Evolutionary conservation across 768 basidiomycete genomes (phyloP).

Genomic region (Tricholoma saponaceum): DNA sequence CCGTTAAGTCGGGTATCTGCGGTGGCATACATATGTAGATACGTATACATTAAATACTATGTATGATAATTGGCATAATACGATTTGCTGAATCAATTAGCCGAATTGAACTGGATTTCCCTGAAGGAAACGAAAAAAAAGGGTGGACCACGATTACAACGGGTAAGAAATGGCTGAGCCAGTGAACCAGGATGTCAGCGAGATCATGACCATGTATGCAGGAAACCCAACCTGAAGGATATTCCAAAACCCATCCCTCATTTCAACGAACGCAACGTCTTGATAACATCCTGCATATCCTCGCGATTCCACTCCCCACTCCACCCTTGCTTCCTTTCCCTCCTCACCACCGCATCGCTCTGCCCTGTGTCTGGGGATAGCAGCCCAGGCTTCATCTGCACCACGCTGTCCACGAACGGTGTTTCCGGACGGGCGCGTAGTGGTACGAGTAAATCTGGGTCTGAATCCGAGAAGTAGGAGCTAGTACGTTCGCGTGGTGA

Average conservation of each 20-base stretch:
- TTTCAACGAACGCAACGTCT: slow-evolving; percentile 16
- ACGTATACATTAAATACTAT: neutral
- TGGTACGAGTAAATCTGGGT: slow-evolving; percentile 1
- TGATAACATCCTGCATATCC: slow-evolving; percentile 22
- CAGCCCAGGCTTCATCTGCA: neutral
- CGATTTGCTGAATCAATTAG: neutral
- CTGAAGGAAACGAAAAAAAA: neutral
- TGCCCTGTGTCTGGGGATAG: neutral
- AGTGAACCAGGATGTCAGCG: neutral
- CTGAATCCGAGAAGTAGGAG: neutral
- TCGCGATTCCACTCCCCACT: slow-evolving; percentile 31
- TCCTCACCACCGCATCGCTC: slow-evolving; percentile 8
- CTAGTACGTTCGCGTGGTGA: neutral
- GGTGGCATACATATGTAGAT: neutral
- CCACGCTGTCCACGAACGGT: slow-evolving; percentile 9
- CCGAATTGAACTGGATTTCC: neutral
- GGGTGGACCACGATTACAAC: neutral
- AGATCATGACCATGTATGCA: neutral
- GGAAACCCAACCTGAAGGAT: neutral
- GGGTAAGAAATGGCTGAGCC: neutral
- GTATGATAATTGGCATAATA: neutral
- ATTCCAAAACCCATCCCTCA: neutral
- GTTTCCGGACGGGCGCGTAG: slow-evolving; percentile 7
- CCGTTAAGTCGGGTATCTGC: neutral
- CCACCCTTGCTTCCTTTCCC: slow-evolving; percentile 23